These are phyloP conservation scores for Apophysomyces ossiformis DNA, from an alignment of 371 early-diverging fungal genomes.

Conservation along the genomic window DNA sequence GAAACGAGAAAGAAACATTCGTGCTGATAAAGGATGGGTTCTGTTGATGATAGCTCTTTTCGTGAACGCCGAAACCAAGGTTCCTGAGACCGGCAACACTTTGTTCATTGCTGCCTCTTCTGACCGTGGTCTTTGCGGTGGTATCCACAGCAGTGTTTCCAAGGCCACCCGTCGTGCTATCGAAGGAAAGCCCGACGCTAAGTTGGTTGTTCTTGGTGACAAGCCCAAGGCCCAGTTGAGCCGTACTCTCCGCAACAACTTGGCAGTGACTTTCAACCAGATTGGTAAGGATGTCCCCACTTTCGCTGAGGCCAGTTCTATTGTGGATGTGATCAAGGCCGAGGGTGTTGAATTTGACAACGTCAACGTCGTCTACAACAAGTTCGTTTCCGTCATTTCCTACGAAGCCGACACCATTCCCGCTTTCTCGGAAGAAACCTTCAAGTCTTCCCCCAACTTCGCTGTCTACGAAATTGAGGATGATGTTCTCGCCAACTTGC, in stretches of 20 bases:
- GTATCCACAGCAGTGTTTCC: conserved; percentile 96
- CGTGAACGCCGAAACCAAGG: conserved; percentile 76
- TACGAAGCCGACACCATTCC: conserved; percentile 82
- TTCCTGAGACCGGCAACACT: conserved; percentile 61
- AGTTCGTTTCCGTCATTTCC: conserved; percentile 92
- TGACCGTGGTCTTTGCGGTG: conserved; percentile 99
- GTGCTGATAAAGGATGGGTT: neutral
- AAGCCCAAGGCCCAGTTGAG: conserved; percentile 93
- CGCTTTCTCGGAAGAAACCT: conserved; percentile 68
- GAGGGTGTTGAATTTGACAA: conserved; percentile 72
- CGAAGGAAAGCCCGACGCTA: conserved; percentile 55
- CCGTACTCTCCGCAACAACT: conserved; percentile 76
- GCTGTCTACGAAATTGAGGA: conserved; percentile 91
- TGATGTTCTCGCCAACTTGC: conserved; percentile 86
- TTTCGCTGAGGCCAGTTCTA: conserved; percentile 86
- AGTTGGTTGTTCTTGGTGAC: conserved; percentile 86
- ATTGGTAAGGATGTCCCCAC: conserved; percentile 90
- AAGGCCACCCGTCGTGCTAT: conserved; percentile 80
- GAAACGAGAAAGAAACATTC: neutral
- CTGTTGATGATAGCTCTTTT: conserved; percentile 47
- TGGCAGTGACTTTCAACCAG: conserved; percentile 86
- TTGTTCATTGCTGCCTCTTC: conserved; percentile 88
- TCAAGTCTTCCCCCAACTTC: conserved; percentile 87
- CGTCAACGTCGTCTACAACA: conserved; percentile 90
- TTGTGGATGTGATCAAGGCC: conserved; percentile 80